A percentile compares a stretch with the other conserved stretches of the same genome.
These are phyloP conservation scores for Trypanosoma rangeli DNA, from an alignment of 208 protist species.

Conservation along the genomic window DNA sequence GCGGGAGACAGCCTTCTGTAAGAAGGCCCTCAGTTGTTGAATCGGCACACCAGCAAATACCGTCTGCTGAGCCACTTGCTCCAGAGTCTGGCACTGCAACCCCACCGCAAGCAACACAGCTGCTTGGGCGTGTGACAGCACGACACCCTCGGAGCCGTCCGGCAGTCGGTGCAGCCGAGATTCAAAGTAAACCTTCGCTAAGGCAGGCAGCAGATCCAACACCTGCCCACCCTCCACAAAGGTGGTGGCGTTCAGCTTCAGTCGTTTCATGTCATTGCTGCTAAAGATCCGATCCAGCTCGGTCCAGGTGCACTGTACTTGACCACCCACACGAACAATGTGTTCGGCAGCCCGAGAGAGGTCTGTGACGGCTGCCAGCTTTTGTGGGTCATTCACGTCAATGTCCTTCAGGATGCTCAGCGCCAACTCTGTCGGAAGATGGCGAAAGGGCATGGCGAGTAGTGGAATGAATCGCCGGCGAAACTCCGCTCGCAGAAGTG, in stretches of 20 bases:
- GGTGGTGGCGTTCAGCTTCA: slow-evolving; percentile 92
- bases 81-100: slow-evolving; percentile 87
- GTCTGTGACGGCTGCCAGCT: slow-evolving; percentile 39
- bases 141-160: slow-evolving; percentile 76
- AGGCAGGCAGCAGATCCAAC: slow-evolving; percentile 93
- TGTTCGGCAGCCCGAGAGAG: slow-evolving; percentile 28
- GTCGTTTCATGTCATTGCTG: slow-evolving; percentile 92
- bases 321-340: slow-evolving; percentile 56
- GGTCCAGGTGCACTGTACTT: slow-evolving; percentile 46
- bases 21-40: slow-evolving; percentile 87
- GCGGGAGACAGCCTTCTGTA: slow-evolving; percentile 81
- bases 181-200: slow-evolving; percentile 93
- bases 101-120: slow-evolving; percentile 95
- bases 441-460: slow-evolving; percentile 92
- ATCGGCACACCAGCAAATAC: slow-evolving; percentile 59
- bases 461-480: slow-evolving; percentile 89
- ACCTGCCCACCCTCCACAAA: slow-evolving; percentile 96
- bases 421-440: slow-evolving; percentile 82
- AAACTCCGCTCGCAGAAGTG: slow-evolving; percentile 88
- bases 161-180: slow-evolving; percentile 50
- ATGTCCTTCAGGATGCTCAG: slow-evolving; percentile 81
- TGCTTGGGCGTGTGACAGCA: slow-evolving; percentile 87
- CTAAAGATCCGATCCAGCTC: slow-evolving; percentile 73
- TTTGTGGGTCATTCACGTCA: slow-evolving; percentile 55
- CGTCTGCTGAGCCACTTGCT: slow-evolving; percentile 55